Base-by-base conservation (phyloP, 768 basidiomycete genomes). In the Gymnopilus dilepis region DNA sequence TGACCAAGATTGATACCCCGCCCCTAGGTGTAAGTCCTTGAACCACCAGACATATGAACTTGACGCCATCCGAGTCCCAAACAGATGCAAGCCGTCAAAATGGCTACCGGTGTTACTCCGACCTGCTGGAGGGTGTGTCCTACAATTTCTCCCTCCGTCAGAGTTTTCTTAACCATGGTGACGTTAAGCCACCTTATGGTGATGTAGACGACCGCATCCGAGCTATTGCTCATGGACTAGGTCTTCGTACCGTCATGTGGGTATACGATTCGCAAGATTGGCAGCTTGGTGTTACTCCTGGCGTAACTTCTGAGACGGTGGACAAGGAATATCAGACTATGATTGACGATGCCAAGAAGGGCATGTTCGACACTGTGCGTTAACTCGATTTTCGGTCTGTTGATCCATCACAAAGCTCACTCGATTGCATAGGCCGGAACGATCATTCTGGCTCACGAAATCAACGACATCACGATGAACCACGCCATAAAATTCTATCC, bases 201-300 rank as follows among this genome's bases (percentile, higher is more conserved):
- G 87, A 89, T 60, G 76, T 89, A 19, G 92, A 94, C 42, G 87
- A 89, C 73, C 89, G 92, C 54, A 85, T 94, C 42, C 85, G 93
- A 33, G 78, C 84, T 34, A 88, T 94, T 59, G 85, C 88, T 2
- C 70, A 85, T 22, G 86, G 81, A 8, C 84, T 94, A 65, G 86
- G 86, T 37, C 76, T 94, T 15, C 83, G 82, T 12, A 90, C 90
- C 2, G 80, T 94, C 69, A 78, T 94, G 53, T 94, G 93, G 92
- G 72, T 78, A 65, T 86, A 82, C 61, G 87, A 90, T 67, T 83
- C 86, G n/a, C 76, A 81, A 38, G 92, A 95, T 73, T 93, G 91
- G 91, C 82, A 85, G 69, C 84, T 81, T 24, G 83, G 85, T 5
- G 78, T 77, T 1, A 80, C 77, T 3, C 38, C 64, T 2, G 74